Evolutionary conservation across 2,329 filamentous ascomycete genomes (phyloP).

Genomic region (Zymoseptoria passerinii): DNA sequence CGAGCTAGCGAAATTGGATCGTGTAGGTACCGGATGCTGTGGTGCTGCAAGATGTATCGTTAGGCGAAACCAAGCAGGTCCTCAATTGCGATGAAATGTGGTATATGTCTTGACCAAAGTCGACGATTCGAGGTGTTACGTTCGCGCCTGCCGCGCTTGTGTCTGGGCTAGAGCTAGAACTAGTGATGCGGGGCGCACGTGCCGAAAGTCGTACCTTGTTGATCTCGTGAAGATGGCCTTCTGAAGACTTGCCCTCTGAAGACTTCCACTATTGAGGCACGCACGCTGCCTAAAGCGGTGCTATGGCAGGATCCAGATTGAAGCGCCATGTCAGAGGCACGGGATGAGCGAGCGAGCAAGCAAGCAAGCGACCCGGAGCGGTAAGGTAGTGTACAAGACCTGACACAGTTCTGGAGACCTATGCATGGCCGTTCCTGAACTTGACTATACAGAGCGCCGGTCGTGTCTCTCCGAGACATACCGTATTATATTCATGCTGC

Average conservation of each 20-base stretch:
- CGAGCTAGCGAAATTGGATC: background rate
- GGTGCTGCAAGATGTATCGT: background rate
- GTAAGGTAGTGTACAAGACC: too few species aligned
- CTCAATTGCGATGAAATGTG: background rate
- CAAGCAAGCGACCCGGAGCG: too few species aligned
- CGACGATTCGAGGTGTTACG: background rate
- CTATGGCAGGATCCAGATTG: too few species aligned
- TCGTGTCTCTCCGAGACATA: too few species aligned
- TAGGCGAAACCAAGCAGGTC: background rate
- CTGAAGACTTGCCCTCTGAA: background rate
- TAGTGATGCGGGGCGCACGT: background rate
- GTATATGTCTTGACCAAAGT: background rate
- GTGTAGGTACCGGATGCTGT: background rate
- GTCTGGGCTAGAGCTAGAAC: background rate
- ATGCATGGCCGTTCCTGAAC: too few species aligned
- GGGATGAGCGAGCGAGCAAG: too few species aligned
- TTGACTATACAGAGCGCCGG: too few species aligned
- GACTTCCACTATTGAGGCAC: background rate
- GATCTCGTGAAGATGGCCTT: background rate
- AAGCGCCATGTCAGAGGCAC: too few species aligned
- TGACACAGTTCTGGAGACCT: too few species aligned
- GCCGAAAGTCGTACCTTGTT: background rate
- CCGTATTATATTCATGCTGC: too few species aligned
- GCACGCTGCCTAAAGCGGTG: too few species aligned
- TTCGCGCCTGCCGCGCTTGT: background rate